Evolutionary conservation across 2,329 filamentous ascomycete genomes (phyloP).

Genomic region (Aspergillus sp.): DNA sequence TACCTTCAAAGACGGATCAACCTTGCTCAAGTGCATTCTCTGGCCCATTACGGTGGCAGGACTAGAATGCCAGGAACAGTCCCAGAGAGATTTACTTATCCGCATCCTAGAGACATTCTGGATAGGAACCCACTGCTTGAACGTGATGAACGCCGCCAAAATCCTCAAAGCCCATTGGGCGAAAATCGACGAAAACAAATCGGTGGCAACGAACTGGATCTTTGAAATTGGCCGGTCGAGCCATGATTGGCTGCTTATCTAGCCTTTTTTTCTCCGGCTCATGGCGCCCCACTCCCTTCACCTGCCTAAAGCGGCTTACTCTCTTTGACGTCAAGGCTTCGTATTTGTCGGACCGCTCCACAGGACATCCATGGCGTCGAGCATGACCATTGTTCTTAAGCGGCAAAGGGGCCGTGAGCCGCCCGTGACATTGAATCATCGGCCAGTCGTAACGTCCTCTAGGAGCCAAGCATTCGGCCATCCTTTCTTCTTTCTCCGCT

Average conservation of each 20-base stretch:
- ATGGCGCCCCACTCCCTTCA: constrained; percentile 28
- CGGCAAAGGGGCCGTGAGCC: background rate
- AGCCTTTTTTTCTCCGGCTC: background rate
- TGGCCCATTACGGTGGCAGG: constrained; percentile 29
- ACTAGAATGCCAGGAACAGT: constrained; percentile 19
- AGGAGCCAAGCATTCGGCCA: background rate
- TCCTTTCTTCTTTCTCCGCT: background rate
- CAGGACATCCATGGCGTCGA: background rate
- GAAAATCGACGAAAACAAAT: background rate
- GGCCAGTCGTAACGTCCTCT: background rate
- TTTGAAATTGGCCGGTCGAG: constrained; percentile 16
- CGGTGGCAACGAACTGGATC: constrained; percentile 6
- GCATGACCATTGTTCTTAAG: background rate
- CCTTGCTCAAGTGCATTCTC: constrained; percentile 29
- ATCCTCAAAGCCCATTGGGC: constrained; percentile 24
- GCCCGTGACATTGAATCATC: background rate
- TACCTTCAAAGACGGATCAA: constrained; percentile 5
- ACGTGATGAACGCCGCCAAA: constrained; percentile 26
- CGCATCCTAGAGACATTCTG: constrained; percentile 22
- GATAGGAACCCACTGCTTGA: constrained; percentile 26
- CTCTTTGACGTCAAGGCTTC: constrained; percentile 12
- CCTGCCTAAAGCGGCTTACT: constrained; percentile 27
- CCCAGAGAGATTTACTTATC: constrained; percentile 10
- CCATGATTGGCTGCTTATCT: constrained; percentile 23
- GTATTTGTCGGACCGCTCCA: constrained; percentile 5